Evolutionary conservation across 106 monocot species (phyloP).

Genomic region (Platanthera zijinensis): DNA sequence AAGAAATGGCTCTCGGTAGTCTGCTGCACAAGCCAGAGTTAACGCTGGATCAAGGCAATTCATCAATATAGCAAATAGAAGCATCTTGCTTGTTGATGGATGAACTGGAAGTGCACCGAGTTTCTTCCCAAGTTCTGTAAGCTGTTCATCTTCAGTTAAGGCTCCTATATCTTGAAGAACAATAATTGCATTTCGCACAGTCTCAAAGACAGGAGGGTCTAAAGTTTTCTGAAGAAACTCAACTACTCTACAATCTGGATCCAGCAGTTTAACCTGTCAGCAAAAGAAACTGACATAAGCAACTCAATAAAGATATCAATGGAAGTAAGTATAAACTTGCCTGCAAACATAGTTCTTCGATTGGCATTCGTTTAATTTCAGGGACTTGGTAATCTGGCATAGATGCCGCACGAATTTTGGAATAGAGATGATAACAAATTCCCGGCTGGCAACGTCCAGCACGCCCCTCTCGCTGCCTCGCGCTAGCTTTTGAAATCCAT

Average conservation of each 20-base stretch:
- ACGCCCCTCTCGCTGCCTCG: conserved; percentile 90
- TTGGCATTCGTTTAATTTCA: conserved; percentile 97
- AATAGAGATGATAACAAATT: conserved; percentile 90
- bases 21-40: conserved; percentile 81
- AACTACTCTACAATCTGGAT: conserved; percentile 52
- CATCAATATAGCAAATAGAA: conserved; percentile 88
- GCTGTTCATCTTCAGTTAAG: conserved; percentile 66
- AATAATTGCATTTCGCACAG: conserved; percentile 64
- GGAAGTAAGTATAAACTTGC: conserved; percentile 18
- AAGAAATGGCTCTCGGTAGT: conserved; percentile 81
- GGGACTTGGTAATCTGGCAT: conserved; percentile 77
- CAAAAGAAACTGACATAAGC: conserved; percentile 5
- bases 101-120: conserved; percentile 88
- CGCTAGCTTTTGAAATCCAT: conserved; percentile 97
- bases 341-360: conserved; percentile 95
- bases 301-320: neutral
- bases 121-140: conserved; percentile 85
- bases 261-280: conserved; percentile 83
- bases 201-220: conserved; percentile 79
- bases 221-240: conserved; percentile 85
- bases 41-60: conserved; percentile 96
- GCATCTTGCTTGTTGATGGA: conserved; percentile 93
- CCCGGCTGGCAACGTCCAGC: conserved; percentile 97
- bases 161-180: conserved; percentile 92
- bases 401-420: conserved; percentile 57